Base-by-base conservation (phyloP, 176 grass and related monocot species). In the Rhynchospora pubera region DNA sequence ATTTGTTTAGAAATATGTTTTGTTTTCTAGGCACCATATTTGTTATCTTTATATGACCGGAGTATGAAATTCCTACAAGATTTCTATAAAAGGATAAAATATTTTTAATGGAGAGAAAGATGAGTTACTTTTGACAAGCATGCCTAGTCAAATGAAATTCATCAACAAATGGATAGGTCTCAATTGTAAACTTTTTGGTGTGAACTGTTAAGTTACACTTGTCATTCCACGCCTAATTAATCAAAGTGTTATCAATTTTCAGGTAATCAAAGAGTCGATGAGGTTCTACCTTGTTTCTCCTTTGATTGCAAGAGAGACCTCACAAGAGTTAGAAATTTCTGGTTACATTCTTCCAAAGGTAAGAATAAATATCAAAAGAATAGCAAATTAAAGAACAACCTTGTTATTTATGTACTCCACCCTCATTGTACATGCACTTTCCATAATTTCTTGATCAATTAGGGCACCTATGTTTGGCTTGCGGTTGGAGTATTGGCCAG, bases 191-290 rank as follows among this genome's bases (percentile, higher is more conserved):
- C 15, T 12, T 56, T 12, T 22, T 6, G 6, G 18, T 30, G 21
- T 23, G 57, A 28, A 28, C 26, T 28, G 26, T 28, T 28, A 28
- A 28, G 26, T 28, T 28, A 28, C 26, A 28, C 26, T 28, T 28
- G 26, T 28, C 24, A 42, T 70, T 56, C 13, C 78, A 64, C 8
- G 22, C 6, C 57, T 19, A 50, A n/a, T n/a, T n/a, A n/a, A 57
- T 72, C 5, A 56, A 83, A 71, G 46, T 19, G 59, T 18, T 32
- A 81, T 47, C 45, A 21, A 55, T 18, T 43, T 81, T 59, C 85
- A 90, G 88, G 86, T 99, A 26, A 89, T 99, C 82, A 99, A 99
- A 88, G 96, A 99, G 89, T 82, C 89, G 55, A 99, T 95, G 92
- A 84, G 96, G 71, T 85, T 90, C 60, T 89, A 99, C 65, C 82